Evolutionary conservation across 2,329 filamentous ascomycete genomes (phyloP).

Genomic region (Fusarium falciforme): DNA sequence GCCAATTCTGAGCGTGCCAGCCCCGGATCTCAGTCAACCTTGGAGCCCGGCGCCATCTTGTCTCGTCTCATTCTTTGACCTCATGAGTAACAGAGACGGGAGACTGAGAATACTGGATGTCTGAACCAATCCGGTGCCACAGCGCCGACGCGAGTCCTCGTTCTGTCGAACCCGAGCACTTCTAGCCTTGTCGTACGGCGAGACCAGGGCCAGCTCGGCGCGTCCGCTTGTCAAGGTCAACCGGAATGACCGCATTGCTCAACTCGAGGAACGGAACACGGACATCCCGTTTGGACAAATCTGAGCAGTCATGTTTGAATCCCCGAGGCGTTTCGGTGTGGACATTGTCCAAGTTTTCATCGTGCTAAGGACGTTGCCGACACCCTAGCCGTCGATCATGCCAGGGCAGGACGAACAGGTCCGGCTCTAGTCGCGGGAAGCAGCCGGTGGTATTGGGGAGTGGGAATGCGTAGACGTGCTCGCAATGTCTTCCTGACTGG

Average conservation of each 20-base stretch:
- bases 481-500: conserved; percentile 31
- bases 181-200: background rate
- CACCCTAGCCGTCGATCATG: conserved; percentile 35
- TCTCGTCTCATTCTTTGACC: conserved; percentile 2
- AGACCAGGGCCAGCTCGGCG: background rate
- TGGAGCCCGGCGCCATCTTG: conserved; percentile 1
- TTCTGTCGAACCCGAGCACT: background rate
- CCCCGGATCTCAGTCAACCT: background rate
- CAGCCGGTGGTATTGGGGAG: background rate
- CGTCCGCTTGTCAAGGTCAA: background rate
- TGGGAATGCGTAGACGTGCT: conserved; percentile 2
- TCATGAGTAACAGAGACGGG: background rate
- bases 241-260: background rate
- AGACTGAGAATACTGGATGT: background rate
- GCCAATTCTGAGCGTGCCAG: background rate
- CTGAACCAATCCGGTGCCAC: conserved; percentile 3
- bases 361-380: conserved; percentile 3
- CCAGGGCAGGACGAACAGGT: conserved; percentile 3
- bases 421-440: background rate
- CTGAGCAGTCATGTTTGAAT: background rate
- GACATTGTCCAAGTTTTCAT: background rate
- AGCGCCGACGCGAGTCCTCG: background rate
- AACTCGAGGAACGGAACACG: background rate
- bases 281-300: background rate
- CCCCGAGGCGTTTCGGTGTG: background rate